A percentile compares a stretch with the other conserved stretches of the same genome.
phyloP scores from a whole-genome alignment of 1,284 basidiomycete species.

The Cystodermella granulosa region DNA sequence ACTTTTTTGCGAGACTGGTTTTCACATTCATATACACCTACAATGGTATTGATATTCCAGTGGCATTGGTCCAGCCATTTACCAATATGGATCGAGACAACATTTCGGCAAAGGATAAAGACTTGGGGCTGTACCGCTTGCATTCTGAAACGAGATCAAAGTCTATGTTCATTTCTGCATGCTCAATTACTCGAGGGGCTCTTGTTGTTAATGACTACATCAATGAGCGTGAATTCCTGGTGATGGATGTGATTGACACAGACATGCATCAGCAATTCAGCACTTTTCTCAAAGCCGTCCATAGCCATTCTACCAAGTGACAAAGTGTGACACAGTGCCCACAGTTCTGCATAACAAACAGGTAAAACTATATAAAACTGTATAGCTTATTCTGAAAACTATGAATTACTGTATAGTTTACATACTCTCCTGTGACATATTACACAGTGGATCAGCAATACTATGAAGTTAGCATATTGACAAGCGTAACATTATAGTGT shows the following conservation, averaged over 20 bases:
- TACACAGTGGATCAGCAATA: too few species aligned
- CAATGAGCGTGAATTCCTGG: not conserved
- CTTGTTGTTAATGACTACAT: not conserved
- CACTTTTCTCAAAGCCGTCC: too few species aligned
- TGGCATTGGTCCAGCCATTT: not conserved
- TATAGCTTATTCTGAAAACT: too few species aligned
- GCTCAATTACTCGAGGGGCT: not conserved
- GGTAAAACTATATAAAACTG: too few species aligned
- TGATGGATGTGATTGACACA: not conserved
- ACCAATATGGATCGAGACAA: not conserved
- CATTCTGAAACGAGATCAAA: not conserved
- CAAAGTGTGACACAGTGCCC: too few species aligned
- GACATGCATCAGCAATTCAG: too few species aligned
- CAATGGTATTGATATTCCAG: not conserved
- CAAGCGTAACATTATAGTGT: too few species aligned
- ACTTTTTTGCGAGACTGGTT: slow-evolving; percentile 13
- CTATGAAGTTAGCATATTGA: too few species aligned
- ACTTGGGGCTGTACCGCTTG: not conserved
- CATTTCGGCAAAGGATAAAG: not conserved
- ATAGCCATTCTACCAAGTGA: too few species aligned
- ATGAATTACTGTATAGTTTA: too few species aligned
- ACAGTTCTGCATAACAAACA: too few species aligned
- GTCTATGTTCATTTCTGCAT: not conserved
- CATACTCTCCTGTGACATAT: too few species aligned
- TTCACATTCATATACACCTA: slow-evolving; percentile 3